Conservation (phyloP, 1,284 basidiomycete genomes). For the Bothia castanella region DNA sequence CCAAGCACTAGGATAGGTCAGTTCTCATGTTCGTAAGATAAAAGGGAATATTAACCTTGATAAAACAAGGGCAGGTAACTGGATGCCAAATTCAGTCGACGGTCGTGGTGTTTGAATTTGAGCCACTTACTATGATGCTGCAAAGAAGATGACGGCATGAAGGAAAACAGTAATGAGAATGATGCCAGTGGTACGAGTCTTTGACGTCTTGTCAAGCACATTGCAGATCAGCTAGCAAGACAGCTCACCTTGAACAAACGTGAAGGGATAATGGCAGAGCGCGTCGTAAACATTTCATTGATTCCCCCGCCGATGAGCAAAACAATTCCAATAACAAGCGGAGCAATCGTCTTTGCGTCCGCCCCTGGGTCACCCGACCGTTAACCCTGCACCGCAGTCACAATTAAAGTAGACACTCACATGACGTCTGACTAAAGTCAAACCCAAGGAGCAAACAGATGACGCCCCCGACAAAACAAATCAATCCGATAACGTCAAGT, state of each 20-base stretch:
- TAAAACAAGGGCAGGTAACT: conserved; percentile 77
- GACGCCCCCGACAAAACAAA: conserved; percentile 68
- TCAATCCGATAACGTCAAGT: conserved; percentile 76
- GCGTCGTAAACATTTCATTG: conserved; percentile 68
- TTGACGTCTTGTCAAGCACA: neutral
- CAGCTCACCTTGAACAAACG: conserved; percentile 64
- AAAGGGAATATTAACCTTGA: conserved; percentile 39
- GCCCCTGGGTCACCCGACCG: conserved; percentile 26
- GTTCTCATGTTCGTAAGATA: conserved; percentile 8
- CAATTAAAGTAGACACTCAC: conserved; percentile 37
- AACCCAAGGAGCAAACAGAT: conserved; percentile 82
- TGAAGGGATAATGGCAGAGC: conserved; percentile 78
- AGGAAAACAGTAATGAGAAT: conserved; percentile 61
- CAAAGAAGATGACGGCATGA: conserved; percentile 69
- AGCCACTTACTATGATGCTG: conserved; percentile 29
- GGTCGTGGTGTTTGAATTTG: conserved; percentile 1
- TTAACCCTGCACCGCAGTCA: too few species aligned
- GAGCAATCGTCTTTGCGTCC: conserved; percentile 60
- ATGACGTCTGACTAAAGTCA: conserved; percentile 65
- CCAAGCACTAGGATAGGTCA: conserved; percentile 52
- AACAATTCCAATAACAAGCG: conserved; percentile 65
- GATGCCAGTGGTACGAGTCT: conserved; percentile 72
- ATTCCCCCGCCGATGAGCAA: conserved; percentile 54
- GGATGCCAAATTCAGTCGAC: conserved; percentile 7
- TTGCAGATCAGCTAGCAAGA: neutral